Evolutionary conservation across 2,329 filamentous ascomycete genomes (phyloP).

Genomic region (Colletotrichum sp.): DNA sequence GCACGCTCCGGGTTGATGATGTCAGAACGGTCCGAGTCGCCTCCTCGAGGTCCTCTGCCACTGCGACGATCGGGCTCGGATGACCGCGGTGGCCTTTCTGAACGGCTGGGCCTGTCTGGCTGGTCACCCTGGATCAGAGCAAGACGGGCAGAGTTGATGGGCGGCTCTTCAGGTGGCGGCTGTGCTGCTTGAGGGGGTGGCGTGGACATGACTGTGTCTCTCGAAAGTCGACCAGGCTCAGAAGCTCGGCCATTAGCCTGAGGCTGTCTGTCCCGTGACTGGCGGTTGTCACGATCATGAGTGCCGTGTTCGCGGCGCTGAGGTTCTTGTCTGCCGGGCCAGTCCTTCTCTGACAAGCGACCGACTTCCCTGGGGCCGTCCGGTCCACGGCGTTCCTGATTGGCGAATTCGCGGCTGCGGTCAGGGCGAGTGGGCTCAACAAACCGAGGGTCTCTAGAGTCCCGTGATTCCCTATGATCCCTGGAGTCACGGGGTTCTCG

Average conservation of each 20-base stretch:
- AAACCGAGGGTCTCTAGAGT: slow-evolving; percentile 39
- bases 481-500: slow-evolving; percentile 15
- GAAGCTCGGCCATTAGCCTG: slow-evolving; percentile 27
- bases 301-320: slow-evolving; percentile 37
- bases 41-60: slow-evolving; percentile 26
- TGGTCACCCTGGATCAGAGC: slow-evolving; percentile 48
- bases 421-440: slow-evolving; percentile 46
- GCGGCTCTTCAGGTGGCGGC: slow-evolving; percentile 46
- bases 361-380: slow-evolving; percentile 42
- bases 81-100: slow-evolving; percentile 7
- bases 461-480: slow-evolving; percentile 35
- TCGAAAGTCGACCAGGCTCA: slow-evolving; percentile 27
- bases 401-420: slow-evolving; percentile 45
- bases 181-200: slow-evolving; percentile 28
- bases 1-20: slow-evolving; percentile 55
- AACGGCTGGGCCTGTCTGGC: slow-evolving; percentile 5
- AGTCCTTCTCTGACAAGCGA: slow-evolving; percentile 44
- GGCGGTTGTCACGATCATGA: slow-evolving; percentile 43
- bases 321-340: slow-evolving; percentile 30
- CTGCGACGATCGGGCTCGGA: slow-evolving; percentile 18
- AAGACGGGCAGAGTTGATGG: slow-evolving; percentile 62
- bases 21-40: slow-evolving; percentile 34
- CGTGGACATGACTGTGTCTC: slow-evolving; percentile 26
- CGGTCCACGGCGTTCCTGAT: slow-evolving; percentile 45
- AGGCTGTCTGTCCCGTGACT: slow-evolving; percentile 36